Conservation (phyloP, 495 filamentous ascomycete genomes). For the Ascodesmis nigricans region DNA sequence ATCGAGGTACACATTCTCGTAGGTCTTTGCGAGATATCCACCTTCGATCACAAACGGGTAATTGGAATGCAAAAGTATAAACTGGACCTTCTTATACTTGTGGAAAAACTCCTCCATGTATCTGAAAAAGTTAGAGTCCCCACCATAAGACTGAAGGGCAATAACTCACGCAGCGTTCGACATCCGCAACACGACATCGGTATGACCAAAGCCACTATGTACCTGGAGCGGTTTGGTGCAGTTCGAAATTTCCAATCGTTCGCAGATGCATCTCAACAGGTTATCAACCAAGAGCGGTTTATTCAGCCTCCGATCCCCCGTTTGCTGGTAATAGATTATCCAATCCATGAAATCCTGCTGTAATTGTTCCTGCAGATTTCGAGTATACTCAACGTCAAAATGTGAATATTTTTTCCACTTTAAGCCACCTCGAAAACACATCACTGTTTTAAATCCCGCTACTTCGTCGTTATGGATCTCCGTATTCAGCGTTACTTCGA, state of each 20-base stretch:
- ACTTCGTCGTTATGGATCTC: conserved; percentile 43
- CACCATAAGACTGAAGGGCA: conserved; percentile 2
- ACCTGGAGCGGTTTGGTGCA: conserved; percentile 75
- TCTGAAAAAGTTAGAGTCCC: conserved; percentile 3
- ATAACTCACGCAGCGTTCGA: conserved; percentile 40
- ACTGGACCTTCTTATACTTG: conserved; percentile 40
- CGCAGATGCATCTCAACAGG: conserved; percentile 30
- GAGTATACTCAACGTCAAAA: too few relatives aligned
- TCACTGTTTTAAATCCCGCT: conserved; percentile 63
- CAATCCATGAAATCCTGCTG: too few relatives aligned
- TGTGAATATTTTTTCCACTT: too few relatives aligned
- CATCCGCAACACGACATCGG: conserved; percentile 46
- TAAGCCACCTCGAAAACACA: conserved; percentile 72
- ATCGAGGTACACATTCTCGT: conserved; percentile 67
- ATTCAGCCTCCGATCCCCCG: too few relatives aligned
- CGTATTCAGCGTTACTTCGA: conserved; percentile 28
- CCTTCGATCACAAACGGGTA: conserved; percentile 73
- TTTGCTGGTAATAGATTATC: too few relatives aligned
- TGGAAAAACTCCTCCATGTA: conserved; percentile 55
- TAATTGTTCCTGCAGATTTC: too few relatives aligned
- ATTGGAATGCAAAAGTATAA: conserved; percentile 62
- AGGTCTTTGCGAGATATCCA: conserved; percentile 60
- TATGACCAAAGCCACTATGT: conserved; percentile 71
- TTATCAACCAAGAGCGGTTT: conserved; percentile 42
- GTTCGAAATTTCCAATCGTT: conserved; percentile 20